Evolutionary conservation across 1,284 basidiomycete species (phyloP).

Genomic region (Moniliophthora roreri): DNA sequence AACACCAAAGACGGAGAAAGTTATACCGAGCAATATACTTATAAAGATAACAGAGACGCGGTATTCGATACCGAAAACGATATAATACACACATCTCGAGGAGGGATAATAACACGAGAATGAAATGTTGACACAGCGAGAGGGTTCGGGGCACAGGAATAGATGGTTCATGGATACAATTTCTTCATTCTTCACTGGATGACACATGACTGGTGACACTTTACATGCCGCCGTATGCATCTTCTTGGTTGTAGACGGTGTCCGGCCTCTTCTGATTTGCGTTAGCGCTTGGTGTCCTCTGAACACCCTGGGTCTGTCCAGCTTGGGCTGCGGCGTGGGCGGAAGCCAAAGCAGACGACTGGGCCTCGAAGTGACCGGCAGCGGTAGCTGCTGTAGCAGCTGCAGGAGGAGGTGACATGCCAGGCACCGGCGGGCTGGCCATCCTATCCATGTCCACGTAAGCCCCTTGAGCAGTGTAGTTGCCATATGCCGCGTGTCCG

Average conservation of each 20-base stretch:
- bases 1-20: too few species aligned
- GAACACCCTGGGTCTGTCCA: background rate
- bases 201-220: too few species aligned
- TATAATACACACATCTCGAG: too few species aligned
- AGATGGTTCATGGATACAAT: too few species aligned
- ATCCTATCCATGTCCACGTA: conserved; percentile 14
- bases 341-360: background rate
- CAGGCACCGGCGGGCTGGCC: background rate
- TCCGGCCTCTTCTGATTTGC: background rate
- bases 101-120: too few species aligned
- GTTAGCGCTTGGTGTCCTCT: conserved; percentile 2
- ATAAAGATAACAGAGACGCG: too few species aligned
- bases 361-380: background rate
- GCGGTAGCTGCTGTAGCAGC: background rate
- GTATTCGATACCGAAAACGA: too few species aligned
- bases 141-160: too few species aligned
- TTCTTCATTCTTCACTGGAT: too few species aligned
- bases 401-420: background rate
- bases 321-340: background rate
- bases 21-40: too few species aligned
- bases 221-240: conserved; percentile 5
- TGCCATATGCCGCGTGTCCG: conserved; percentile 4
- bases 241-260: background rate
- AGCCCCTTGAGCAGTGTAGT: background rate
- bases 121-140: too few species aligned